phyloP scores from a whole-genome alignment of 305 asterid species.

The Andrographis paniculata region DNA sequence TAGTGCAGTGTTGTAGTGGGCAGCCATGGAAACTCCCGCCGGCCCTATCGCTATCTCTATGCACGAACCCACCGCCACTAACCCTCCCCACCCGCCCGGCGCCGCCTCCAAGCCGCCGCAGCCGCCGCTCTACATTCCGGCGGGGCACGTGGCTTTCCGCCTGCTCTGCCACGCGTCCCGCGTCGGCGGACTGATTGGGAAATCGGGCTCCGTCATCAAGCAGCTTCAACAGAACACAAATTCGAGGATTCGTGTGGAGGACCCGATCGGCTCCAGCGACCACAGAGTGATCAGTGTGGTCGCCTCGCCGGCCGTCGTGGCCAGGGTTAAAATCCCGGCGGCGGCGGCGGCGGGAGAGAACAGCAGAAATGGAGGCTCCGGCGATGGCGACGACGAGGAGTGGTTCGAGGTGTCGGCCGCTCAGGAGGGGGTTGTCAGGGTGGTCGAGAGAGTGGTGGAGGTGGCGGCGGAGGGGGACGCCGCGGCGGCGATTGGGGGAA shows the following conservation, averaged over 20 bases:
- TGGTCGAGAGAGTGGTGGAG: conserved; percentile 65
- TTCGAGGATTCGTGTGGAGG: conserved; percentile 52
- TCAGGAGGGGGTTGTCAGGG: conserved; percentile 64
- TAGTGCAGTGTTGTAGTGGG: no score
- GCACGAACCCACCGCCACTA: conserved; percentile 15
- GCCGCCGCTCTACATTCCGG: conserved; percentile 33
- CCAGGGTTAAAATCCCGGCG: conserved; percentile 18
- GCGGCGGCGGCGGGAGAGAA: conserved; percentile 10
- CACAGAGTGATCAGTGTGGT: conserved; percentile 46
- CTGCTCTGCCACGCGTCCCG: conserved; percentile 71
- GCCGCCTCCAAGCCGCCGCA: conserved; percentile 27
- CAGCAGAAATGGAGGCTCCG: conserved; percentile 9
- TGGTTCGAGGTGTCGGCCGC: conserved; percentile 55
- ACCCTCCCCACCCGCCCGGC: conserved; percentile 19
- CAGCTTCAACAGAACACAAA: conserved; percentile 49
- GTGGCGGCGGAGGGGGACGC: conserved; percentile 57
- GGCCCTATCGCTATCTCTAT: neutral
- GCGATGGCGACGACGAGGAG: conserved; percentile 13
- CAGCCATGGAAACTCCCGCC: neutral
- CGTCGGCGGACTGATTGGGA: conserved; percentile 66
- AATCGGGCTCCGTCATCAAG: conserved; percentile 59
- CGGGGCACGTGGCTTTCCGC: conserved; percentile 52
- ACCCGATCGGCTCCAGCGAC: conserved; percentile 30
- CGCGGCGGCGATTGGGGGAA: conserved; percentile 28
- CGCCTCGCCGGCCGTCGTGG: conserved; percentile 28